These are phyloP conservation scores for Meira miltonrushii DNA, from an alignment of 1,284 basidiomycete species.

Conservation along the genomic window DNA sequence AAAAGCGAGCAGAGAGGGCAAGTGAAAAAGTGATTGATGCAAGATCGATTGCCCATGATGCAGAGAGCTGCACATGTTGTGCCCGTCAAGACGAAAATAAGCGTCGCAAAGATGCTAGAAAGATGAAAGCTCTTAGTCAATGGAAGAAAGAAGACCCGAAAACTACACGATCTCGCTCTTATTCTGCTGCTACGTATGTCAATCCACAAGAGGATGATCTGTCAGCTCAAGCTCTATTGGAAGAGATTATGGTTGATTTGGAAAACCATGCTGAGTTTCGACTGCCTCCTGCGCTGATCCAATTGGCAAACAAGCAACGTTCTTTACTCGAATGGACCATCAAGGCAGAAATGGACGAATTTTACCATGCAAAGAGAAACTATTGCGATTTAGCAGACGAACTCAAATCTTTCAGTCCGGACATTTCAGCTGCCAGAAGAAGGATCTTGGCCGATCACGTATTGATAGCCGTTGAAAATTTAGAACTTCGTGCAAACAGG, in stretches of 20 bases:
- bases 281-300: neutral
- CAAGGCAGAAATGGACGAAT: conserved; percentile 45
- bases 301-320: conserved; percentile 6
- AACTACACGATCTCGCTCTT: neutral
- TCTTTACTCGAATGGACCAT: conserved; percentile 19
- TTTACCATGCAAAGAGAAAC: conserved; percentile 40
- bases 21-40: conserved; percentile 2
- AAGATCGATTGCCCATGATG: conserved; percentile 5
- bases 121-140: neutral
- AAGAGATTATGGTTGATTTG: neutral
- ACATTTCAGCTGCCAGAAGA: conserved; percentile 32
- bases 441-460: conserved; percentile 43
- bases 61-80: conserved; percentile 26
- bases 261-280: neutral
- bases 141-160: neutral
- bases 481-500: conserved; percentile 42
- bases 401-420: conserved; percentile 37
- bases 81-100: conserved; percentile 7
- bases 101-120: neutral
- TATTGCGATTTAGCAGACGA: conserved; percentile 50
- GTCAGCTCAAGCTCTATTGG: conserved; percentile 16
- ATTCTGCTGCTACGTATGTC: neutral
- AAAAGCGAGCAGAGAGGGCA: neutral
- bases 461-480: conserved; percentile 40
- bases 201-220: conserved; percentile 21